These are phyloP conservation scores for Moesziomyces parantarcticus DNA, from an alignment of 1,284 basidiomycete genomes.

Conservation along the genomic window DNA sequence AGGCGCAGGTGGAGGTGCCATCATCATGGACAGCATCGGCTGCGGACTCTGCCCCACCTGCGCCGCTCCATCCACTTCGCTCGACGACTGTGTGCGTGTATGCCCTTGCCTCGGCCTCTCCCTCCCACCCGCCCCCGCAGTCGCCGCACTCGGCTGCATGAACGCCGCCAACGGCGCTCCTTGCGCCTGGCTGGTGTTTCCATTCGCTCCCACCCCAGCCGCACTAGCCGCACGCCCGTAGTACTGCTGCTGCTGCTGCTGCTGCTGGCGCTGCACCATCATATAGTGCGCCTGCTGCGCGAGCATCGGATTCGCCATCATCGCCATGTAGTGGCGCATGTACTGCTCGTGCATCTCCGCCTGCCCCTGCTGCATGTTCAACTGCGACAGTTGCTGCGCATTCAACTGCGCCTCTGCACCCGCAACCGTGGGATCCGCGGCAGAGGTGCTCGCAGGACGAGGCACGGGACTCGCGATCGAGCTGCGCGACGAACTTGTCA, in stretches of 20 bases:
- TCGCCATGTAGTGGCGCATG: conserved; percentile 53
- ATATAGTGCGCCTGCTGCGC: conserved; percentile 48
- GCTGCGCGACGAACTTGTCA: conserved; percentile 30
- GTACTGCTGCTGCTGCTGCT: conserved; percentile 51
- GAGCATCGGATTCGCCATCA: conserved; percentile 46
- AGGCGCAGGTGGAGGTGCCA: conserved; percentile 32
- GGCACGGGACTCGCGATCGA: conserved; percentile 26
- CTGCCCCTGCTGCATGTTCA: conserved; percentile 36
- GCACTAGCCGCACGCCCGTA: conserved; percentile 37
- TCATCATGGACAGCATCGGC: conserved; percentile 53
- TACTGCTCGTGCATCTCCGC: conserved; percentile 46
- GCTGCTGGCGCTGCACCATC: conserved; percentile 43
- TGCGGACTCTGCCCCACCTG: conserved; percentile 1
- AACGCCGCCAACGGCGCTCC: neutral
- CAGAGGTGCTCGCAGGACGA: conserved; percentile 21
- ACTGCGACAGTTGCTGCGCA: conserved; percentile 35
- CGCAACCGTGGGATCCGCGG: neutral
- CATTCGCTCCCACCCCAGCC: conserved; percentile 25
- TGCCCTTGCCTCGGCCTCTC: conserved; percentile 3
- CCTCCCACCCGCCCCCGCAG: neutral
- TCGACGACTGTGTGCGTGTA: conserved; percentile 14
- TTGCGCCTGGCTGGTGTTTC: conserved; percentile 12
- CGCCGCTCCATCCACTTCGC: neutral
- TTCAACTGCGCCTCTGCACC: conserved; percentile 1
- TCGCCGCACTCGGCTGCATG: neutral